Evolutionary conservation across 345 rosid species (phyloP), one percentile per base, ranked within the genome.

Genomic region (Sonneratia caseolaris): DNA sequence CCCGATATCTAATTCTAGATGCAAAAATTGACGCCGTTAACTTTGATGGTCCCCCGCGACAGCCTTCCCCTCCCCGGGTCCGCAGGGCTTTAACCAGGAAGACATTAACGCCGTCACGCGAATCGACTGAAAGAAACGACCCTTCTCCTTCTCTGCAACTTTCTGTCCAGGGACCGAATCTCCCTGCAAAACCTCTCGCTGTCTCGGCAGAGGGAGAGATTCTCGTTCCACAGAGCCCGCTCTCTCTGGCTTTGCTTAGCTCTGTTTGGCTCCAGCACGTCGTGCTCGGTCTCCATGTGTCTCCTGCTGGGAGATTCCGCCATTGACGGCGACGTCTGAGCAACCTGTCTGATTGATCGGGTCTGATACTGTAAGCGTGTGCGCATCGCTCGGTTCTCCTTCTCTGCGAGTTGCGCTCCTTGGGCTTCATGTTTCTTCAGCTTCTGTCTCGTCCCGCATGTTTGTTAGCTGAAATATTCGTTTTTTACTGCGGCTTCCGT

Each of bases 21-120:
- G 45, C 7, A 42, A 42, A 42, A 42, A 57, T 66, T 40, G n/a
- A 37, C 79, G 38, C 82, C 84, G 86, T 85, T 37, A 36, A 76
- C 8, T 7, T 22, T 48, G 56, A 77, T 75, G 51, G 51, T 9
- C 51, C 51, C 51, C 10, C 10, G 32, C 32, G 32, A 27, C 32
- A 27, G 0, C 32, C 32, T 27, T 27, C 32, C 32, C 32, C 32
- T 27, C 32, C 32, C 32, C 32, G 32, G 32, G 1, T 1, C 32
- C 32, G 32, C 0, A 27, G 32, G 32, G 32, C 32, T 27, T 27
- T 27, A 27, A 40, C 43, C 43, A 40, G 43, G 22, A 15, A 53
- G 22, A 19, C 32, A 21, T 57, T 22, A 22, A 57, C 35, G 64
- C 64, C 32, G 64, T 47, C 51, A 47, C 3, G 51, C 51, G 51